Evolutionary conservation across 805 yeast genomes (phyloP).

Genomic region (Saturnispora kantuleensis): DNA sequence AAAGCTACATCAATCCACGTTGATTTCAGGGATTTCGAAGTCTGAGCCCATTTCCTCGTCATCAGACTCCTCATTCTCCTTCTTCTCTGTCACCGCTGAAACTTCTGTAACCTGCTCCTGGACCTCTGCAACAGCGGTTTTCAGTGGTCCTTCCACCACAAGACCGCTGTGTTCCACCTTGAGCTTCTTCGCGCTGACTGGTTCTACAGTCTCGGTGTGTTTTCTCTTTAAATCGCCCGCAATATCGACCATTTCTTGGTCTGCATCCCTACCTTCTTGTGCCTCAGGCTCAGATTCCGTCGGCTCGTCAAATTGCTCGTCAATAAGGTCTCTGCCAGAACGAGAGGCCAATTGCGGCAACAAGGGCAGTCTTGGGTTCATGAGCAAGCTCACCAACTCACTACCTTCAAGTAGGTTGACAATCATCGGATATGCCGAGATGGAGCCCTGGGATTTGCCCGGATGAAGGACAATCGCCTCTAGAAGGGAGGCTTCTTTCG

Average conservation of each 20-base stretch:
- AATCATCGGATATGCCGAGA: constrained; percentile 66
- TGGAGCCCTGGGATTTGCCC: constrained; percentile 40
- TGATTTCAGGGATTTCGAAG: constrained; percentile 30
- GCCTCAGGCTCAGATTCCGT: constrained; percentile 13
- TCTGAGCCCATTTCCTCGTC: constrained; percentile 25
- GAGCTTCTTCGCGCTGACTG: constrained; percentile 1
- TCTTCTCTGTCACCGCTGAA: constrained; percentile 18
- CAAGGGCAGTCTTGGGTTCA: constrained; percentile 71
- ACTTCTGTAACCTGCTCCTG: constrained; percentile 5
- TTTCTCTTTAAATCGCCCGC: constrained; percentile 8
- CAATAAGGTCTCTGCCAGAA: constrained; percentile 6
- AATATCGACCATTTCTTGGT: constrained; percentile 8
- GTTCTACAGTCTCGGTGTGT: constrained; percentile 9
- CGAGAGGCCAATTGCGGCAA: constrained; percentile 14
- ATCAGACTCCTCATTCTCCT: constrained; percentile 8
- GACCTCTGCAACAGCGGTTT: constrained; percentile 5
- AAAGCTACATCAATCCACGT: constrained; percentile 17
- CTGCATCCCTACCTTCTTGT: constrained; percentile 2
- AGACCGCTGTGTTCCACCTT: constrained; percentile 10
- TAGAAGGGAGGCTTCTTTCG: constrained; percentile 33
- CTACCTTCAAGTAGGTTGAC: constrained; percentile 34
- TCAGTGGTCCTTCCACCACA: constrained; percentile 13
- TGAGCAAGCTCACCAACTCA: constrained; percentile 46
- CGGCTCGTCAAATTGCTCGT: background rate
- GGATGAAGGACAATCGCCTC: constrained; percentile 59